These are phyloP conservation scores for Scedosporium boydii DNA, from an alignment of 2,329 filamentous ascomycete genomes.

Conservation along the genomic window DNA sequence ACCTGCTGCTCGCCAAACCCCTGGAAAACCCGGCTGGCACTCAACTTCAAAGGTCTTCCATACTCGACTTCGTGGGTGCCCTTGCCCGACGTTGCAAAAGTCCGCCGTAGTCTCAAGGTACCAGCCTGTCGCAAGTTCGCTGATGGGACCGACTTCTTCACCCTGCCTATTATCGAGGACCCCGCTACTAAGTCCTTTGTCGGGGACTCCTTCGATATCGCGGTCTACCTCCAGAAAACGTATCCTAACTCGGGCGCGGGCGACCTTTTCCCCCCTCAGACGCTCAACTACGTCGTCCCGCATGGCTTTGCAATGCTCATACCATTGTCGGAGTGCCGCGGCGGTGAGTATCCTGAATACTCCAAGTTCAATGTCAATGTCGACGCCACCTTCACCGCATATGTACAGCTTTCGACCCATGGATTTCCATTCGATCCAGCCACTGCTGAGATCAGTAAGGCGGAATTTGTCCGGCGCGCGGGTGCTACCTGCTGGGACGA, in stretches of 20 bases:
- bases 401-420: constrained; percentile 28
- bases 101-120: constrained; percentile 35
- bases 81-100: constrained; percentile 38
- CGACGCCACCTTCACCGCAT: constrained; percentile 42
- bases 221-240: constrained; percentile 43
- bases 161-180: constrained; percentile 48
- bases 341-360: constrained; percentile 24
- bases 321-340: constrained; percentile 25
- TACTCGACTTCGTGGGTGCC: constrained; percentile 37
- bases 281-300: constrained; percentile 28
- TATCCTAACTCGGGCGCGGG: constrained; percentile 36
- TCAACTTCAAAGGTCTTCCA: constrained; percentile 29
- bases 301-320: constrained; percentile 15
- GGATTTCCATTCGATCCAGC: constrained; percentile 40
- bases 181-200: constrained; percentile 27
- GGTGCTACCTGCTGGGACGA: constrained; percentile 35
- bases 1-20: constrained; percentile 17
- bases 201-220: constrained; percentile 60
- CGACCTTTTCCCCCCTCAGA: constrained; percentile 36
- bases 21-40: constrained; percentile 24
- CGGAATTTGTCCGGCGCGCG: constrained; percentile 37
- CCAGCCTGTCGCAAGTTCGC: constrained; percentile 42
- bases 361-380: constrained; percentile 43
- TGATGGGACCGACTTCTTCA: constrained; percentile 49
- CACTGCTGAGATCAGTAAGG: constrained; percentile 23